Evolutionary conservation across 257 asterid species (phyloP).

Genomic region (Marsdenia floribunda): DNA sequence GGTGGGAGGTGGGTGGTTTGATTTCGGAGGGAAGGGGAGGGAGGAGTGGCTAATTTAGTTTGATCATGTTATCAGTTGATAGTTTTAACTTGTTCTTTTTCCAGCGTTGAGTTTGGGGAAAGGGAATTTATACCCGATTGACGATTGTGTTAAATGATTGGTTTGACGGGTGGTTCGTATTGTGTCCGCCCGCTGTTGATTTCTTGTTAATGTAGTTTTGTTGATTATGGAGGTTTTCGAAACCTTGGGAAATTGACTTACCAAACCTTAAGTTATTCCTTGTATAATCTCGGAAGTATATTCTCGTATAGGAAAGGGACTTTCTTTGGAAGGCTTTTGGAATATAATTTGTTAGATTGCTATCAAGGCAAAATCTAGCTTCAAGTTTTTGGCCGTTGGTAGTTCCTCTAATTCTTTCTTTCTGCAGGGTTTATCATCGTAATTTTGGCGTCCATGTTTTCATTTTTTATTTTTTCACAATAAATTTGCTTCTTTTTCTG

Average conservation of each 20-base stretch:
- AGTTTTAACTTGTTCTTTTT: background rate
- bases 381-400: background rate
- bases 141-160: conserved; percentile 12
- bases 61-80: background rate
- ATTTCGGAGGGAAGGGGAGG: background rate
- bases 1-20: background rate
- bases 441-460: background rate
- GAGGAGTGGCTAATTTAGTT: background rate
- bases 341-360: conserved; percentile 4
- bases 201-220: conserved; percentile 7
- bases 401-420: background rate
- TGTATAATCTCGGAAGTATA: conserved; percentile 13
- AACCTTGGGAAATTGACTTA: background rate
- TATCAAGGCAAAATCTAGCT: background rate
- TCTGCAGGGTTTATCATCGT: background rate
- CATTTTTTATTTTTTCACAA: background rate
- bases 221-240: background rate
- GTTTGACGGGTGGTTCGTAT: conserved; percentile 14
- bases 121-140: background rate
- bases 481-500: background rate
- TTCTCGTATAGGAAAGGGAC: conserved; percentile 11
- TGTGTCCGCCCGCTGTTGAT: conserved; percentile 4
- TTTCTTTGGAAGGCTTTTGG: background rate
- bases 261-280: conserved; percentile 12
- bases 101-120: background rate